A percentile compares a stretch with the other conserved stretches of the same genome.
Conservation (phyloP, 1,139 yeast species). For the Pneumocystis jirovecii region DNA sequence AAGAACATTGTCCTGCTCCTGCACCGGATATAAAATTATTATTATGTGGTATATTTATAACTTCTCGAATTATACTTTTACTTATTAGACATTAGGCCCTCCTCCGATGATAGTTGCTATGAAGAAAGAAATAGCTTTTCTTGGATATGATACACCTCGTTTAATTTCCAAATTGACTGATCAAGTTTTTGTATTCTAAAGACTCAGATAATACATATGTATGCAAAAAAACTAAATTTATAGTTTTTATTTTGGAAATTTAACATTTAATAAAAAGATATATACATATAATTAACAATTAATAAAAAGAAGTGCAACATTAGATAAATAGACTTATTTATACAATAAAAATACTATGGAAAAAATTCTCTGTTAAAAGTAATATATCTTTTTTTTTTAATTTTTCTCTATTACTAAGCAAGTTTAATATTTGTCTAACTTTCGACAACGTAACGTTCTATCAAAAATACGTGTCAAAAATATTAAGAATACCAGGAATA, state of each 20-base stretch:
- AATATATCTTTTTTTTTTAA: background rate
- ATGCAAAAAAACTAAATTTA: too few relatives aligned
- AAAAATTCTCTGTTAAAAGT: background rate
- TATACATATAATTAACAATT: background rate
- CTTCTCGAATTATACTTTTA: background rate
- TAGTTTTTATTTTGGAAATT: background rate
- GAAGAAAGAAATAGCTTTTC: slow-evolving; percentile 61
- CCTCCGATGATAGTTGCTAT: slow-evolving; percentile 72
- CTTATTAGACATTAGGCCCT: slow-evolving; percentile 42
- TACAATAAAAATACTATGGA: background rate
- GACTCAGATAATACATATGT: background rate
- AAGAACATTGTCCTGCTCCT: slow-evolving; percentile 50
- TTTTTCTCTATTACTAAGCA: background rate
- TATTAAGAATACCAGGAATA: background rate
- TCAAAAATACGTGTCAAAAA: background rate
- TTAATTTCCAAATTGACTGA: slow-evolving; percentile 87
- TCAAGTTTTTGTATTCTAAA: slow-evolving; percentile 72
- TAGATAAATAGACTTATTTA: background rate
- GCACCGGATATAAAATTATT: slow-evolving; percentile 54
- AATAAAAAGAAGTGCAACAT: background rate
- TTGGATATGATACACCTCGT: slow-evolving; percentile 77
- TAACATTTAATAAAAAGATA: background rate
- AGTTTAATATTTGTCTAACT: background rate
- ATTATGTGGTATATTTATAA: slow-evolving; percentile 34
- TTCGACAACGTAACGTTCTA: background rate